Evolutionary conservation across 1,139 yeast genomes (phyloP).

Genomic region (Sugiyamaella castrensis): DNA sequence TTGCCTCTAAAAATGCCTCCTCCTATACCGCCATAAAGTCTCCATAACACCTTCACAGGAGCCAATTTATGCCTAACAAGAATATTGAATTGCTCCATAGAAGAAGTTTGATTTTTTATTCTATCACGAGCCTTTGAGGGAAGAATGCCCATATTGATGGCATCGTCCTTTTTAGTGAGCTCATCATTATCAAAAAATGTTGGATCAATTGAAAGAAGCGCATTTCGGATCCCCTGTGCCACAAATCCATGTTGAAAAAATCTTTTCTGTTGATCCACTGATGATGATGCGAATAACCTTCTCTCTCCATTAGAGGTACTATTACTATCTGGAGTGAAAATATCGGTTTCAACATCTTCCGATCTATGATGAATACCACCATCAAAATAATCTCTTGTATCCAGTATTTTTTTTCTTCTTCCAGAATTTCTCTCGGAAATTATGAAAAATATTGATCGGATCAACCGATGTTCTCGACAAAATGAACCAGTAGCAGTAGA

Average conservation of each 20-base stretch:
- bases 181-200: constrained; percentile 8
- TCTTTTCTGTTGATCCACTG: neutral
- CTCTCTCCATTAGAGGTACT: neutral
- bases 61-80: constrained; percentile 1
- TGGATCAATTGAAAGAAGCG: constrained; percentile 6
- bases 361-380: neutral
- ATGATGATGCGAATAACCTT: neutral
- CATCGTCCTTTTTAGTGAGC: neutral
- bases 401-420: neutral
- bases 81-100: neutral
- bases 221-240: constrained; percentile 10
- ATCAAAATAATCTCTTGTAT: neutral
- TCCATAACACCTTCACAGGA: neutral
- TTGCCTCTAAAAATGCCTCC: constrained; percentile 4
- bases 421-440: neutral
- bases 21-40: neutral
- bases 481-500: neutral
- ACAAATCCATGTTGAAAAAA: constrained; percentile 4
- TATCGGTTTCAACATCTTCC: neutral
- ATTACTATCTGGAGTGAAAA: neutral
- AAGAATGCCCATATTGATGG: neutral
- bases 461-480: neutral
- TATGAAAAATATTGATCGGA: constrained; percentile 5
- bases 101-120: neutral
- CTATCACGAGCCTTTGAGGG: neutral